Evolutionary conservation across 176 grass and related monocot species (phyloP), one percentile per base, ranked within the genome.

Genomic region (Cocos nucifera): DNA sequence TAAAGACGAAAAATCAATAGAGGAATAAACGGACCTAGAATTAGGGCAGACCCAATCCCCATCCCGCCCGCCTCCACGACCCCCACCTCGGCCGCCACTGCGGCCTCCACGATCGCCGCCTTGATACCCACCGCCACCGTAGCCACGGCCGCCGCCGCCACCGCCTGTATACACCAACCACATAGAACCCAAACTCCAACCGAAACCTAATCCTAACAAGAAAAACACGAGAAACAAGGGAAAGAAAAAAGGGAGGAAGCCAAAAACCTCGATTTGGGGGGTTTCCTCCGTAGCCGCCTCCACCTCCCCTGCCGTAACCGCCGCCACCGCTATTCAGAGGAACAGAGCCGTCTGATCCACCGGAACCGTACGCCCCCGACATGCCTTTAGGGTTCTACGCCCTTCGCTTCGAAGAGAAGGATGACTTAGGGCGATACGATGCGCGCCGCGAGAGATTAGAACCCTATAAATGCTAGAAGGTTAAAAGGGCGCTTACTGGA

Each of bases 11-110:
- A 4, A 55, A 25, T 26, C 22, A 26, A 78, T 19, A 6, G 51
- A 49, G 65, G 4, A 22, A 19, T 4, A 57, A 51, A 63, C 67
- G 14, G 8, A 90, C 87, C 82, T 83, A 5, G 82, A 59, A 29
- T 86, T 79, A 50, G 87, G 87, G 76, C 87, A 90, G 66, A 79
- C 72, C 87, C 87, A 90, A 75, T 86, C 87, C 16, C 87, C 87
- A 0, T 90, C 87, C n/a, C 87, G 82, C 7, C 86, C 85, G 61
- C 72, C 76, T 19, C 79, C 39, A 50, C 62, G 62, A 22, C 62
- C 62, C 14, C 62, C 62, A 24, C 69, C 69, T 3, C 69, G 54
- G 17, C 69, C 69, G 17, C 69, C 70, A 9, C 65, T 28, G 3
- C 65, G 27, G 15, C 65, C 65, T 17, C 53, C 27, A 56, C 56